These are phyloP conservation scores for Talinum fruticosum DNA, from an alignment of 148 eudicot genomes.

Conservation along the genomic window DNA sequence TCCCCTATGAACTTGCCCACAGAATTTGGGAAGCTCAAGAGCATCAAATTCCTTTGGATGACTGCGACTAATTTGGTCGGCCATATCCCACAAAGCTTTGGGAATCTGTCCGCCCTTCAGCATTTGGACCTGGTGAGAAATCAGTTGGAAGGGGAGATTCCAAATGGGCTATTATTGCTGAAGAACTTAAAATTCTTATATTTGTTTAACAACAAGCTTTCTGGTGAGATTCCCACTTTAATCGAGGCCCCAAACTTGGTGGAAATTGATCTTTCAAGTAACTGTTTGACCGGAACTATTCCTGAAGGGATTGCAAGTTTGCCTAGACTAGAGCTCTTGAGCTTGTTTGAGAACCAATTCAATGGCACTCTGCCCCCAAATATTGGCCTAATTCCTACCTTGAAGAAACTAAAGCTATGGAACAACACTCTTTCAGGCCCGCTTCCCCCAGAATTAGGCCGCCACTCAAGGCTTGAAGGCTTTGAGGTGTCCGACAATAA, in stretches of 20 bases:
- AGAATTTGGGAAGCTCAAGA: slow-evolving; percentile 44
- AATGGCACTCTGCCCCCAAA: slow-evolving; percentile 38
- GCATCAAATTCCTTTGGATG: slow-evolving; percentile 40
- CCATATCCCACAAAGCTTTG: slow-evolving; percentile 44
- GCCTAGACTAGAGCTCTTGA: slow-evolving; percentile 25
- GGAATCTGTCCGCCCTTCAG: slow-evolving; percentile 37
- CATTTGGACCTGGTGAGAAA: slow-evolving; percentile 25
- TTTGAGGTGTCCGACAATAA: slow-evolving; percentile 42
- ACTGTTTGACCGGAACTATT: slow-evolving; percentile 40
- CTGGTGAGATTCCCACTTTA: slow-evolving; percentile 50
- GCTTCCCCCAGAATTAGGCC: slow-evolving; percentile 55
- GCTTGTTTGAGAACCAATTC: slow-evolving; percentile 34
- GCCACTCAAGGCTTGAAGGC: slow-evolving; percentile 38
- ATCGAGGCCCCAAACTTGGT: slow-evolving; percentile 34
- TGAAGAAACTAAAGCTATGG: slow-evolving; percentile 25
- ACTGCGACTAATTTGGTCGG: slow-evolving; percentile 17
- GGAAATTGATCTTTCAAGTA: slow-evolving; percentile 40
- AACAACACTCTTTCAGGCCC: slow-evolving; percentile 41
- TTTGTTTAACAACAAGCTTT: slow-evolving; percentile 41
- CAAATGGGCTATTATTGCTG: too few relatives aligned
- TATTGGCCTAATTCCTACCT: slow-evolving; percentile 32
- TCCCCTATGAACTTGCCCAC: slow-evolving; percentile 30
- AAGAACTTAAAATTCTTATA: slow-evolving; percentile 41
- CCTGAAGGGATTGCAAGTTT: slow-evolving; percentile 40
- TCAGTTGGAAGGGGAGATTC: slow-evolving; percentile 45